These are phyloP conservation scores for Trichoderma harzianum DNA, from an alignment of 2,329 filamentous ascomycete species.

Conservation along the genomic window DNA sequence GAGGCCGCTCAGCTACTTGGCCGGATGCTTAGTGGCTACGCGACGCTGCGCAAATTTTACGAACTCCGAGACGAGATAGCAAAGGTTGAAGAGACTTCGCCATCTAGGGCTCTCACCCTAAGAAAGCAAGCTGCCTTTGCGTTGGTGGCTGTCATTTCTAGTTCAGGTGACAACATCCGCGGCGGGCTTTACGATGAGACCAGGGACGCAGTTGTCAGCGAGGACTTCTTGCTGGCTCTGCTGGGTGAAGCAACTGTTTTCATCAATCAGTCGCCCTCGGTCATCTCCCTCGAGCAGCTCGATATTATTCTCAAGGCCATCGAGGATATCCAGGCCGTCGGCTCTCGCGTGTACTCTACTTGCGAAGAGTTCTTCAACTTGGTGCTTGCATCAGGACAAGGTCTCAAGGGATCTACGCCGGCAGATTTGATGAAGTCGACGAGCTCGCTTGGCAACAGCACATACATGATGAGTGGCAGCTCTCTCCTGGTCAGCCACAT, in stretches of 20 bases:
- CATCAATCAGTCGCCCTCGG: slow-evolving; percentile 52
- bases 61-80: slow-evolving; percentile 66
- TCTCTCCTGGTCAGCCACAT: slow-evolving; percentile 65
- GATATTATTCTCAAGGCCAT: slow-evolving; percentile 72
- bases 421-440: slow-evolving; percentile 60
- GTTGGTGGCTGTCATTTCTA: slow-evolving; percentile 78
- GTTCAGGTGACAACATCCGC: slow-evolving; percentile 84
- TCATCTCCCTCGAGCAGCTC: slow-evolving; percentile 70
- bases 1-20: slow-evolving; percentile 82
- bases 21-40: slow-evolving; percentile 85
- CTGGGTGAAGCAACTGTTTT: slow-evolving; percentile 82
- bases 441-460: slow-evolving; percentile 52
- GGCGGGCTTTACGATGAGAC: slow-evolving; percentile 83
- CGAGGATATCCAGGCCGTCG: slow-evolving; percentile 75
- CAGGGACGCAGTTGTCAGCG: slow-evolving; percentile 78
- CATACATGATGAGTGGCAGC: slow-evolving; percentile 70
- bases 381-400: slow-evolving; percentile 67
- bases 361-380: slow-evolving; percentile 77
- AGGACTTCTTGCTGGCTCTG: slow-evolving; percentile 80
- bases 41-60: slow-evolving; percentile 86
- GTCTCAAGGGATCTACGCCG: slow-evolving; percentile 59
- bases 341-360: slow-evolving; percentile 66
- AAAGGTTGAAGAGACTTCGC: slow-evolving; percentile 28
- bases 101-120: slow-evolving; percentile 50
- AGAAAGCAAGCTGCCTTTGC: slow-evolving; percentile 69